Evolutionary conservation across 2,329 filamentous ascomycete species (phyloP).

Genomic region (Diplocarpon rosae): DNA sequence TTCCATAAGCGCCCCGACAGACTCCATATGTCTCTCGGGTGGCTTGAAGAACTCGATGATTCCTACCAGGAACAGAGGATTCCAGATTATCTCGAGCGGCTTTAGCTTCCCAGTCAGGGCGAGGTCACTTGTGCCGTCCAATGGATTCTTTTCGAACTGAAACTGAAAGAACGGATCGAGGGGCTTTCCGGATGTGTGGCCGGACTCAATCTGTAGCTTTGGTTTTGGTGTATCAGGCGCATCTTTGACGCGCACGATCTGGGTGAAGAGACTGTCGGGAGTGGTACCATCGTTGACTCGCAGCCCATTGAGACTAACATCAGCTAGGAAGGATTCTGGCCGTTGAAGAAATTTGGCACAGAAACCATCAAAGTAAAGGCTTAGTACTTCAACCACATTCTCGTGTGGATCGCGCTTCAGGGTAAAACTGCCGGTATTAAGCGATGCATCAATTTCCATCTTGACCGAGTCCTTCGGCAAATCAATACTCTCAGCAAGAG

Average conservation of each 20-base stretch:
- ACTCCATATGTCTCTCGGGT: slow-evolving; percentile 96
- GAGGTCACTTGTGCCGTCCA: slow-evolving; percentile 85
- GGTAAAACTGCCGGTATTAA: slow-evolving; percentile 95
- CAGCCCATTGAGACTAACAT: slow-evolving; percentile 83
- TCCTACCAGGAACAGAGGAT: slow-evolving; percentile 83
- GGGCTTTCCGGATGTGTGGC: slow-evolving; percentile 30
- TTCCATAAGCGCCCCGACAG: slow-evolving; percentile 91
- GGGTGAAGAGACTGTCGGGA: slow-evolving; percentile 77
- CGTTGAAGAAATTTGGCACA: slow-evolving; percentile 81
- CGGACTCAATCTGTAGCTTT: slow-evolving; percentile 27
- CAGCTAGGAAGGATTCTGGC: slow-evolving; percentile 80
- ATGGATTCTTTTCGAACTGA: slow-evolving; percentile 86
- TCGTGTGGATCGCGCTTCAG: slow-evolving; percentile 75
- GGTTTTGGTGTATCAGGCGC: slow-evolving; percentile 43
- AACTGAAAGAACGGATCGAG: slow-evolving; percentile 83
- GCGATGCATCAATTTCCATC: slow-evolving; percentile 79
- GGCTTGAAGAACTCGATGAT: slow-evolving; percentile 93
- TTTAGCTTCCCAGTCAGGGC: slow-evolving; percentile 85
- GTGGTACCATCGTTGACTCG: slow-evolving; percentile 95
- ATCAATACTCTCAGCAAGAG: slow-evolving; percentile 77
- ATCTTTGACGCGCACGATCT: slow-evolving; percentile 94
- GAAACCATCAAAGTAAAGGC: slow-evolving; percentile 89
- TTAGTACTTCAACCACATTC: slow-evolving; percentile 70
- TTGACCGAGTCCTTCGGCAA: slow-evolving; percentile 86
- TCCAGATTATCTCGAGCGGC: slow-evolving; percentile 95